Conservation (phyloP, 441 rosid genomes). For the Populus hybrid region DNA sequence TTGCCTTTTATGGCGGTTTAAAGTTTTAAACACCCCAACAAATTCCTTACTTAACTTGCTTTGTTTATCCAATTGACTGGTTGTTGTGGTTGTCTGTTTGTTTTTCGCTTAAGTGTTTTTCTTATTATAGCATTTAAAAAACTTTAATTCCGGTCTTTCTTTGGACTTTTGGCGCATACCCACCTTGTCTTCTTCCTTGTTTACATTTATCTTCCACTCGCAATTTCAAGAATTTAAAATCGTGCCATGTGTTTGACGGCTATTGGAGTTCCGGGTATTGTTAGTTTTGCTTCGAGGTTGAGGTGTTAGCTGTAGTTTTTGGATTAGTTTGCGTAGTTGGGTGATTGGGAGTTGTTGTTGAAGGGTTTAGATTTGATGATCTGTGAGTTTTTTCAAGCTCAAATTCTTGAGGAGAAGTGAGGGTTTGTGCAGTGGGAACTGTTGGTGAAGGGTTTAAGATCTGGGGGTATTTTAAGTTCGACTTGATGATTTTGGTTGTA, state of each 20-base stretch:
- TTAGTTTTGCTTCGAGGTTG: not conserved
- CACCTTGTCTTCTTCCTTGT: not conserved
- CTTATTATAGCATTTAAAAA: conserved; percentile 3
- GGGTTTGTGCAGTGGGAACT: conserved; percentile 10
- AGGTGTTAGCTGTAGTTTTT: not conserved
- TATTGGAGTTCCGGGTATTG: not conserved
- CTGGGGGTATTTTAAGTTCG: conserved; percentile 9
- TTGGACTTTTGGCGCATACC: conserved; percentile 3
- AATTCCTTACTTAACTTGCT: conserved; percentile 16
- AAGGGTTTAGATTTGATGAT: conserved; percentile 17
- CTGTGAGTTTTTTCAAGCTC: not conserved
- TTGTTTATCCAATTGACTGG: conserved; percentile 21
- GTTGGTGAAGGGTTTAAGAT: conserved; percentile 20
- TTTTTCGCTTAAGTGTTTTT: not conserved
- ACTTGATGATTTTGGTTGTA: not conserved
- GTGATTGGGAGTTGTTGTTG: conserved; percentile 7
- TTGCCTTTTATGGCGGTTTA: conserved; percentile 5
- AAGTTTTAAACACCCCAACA: not conserved
- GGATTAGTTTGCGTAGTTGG: conserved; percentile 9
- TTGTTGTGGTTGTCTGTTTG: conserved; percentile 1
- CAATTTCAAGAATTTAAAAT: not conserved
- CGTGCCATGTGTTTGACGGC: not conserved
- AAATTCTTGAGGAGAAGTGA: not conserved
- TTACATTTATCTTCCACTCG: not conserved
- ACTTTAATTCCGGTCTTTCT: not conserved